Conservation (phyloP, 768 basidiomycete species). For the Pulveroboletus frians region DNA sequence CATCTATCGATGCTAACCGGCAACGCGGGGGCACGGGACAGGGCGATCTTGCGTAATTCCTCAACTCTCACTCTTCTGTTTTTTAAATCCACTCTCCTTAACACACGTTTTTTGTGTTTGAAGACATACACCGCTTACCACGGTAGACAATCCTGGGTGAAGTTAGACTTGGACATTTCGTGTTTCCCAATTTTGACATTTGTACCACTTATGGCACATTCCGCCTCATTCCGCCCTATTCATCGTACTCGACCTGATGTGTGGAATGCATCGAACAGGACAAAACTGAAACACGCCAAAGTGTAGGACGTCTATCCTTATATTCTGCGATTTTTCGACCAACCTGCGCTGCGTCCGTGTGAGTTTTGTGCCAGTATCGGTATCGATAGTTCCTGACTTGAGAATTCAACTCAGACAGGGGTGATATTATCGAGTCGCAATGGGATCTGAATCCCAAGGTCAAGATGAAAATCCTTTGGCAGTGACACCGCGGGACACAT, state of each 20-base stretch:
- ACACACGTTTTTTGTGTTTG: not conserved
- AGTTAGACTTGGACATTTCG: not conserved
- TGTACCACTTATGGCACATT: not conserved
- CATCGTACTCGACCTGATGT: not conserved
- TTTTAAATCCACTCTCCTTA: slow-evolving; percentile 4
- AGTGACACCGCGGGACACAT: not conserved
- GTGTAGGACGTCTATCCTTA: not conserved
- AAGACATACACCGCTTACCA: not conserved
- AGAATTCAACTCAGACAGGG: too few species aligned
- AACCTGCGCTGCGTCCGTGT: too few species aligned
- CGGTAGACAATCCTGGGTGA: not conserved
- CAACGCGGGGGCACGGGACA: slow-evolving; percentile 15
- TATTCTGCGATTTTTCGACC: not conserved
- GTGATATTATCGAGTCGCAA: not conserved
- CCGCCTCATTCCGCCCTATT: not conserved
- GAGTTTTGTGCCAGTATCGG: too few species aligned
- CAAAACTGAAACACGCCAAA: not conserved
- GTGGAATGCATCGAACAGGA: not conserved
- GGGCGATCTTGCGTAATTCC: slow-evolving; percentile 3
- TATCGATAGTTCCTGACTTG: too few species aligned
- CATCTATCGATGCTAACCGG: slow-evolving; percentile 15
- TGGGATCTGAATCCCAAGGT: not conserved
- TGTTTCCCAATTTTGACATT: not conserved
- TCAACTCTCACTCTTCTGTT: not conserved
- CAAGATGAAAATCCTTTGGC: not conserved